Conservation (phyloP, 495 filamentous ascomycete species). For the Bathelium albidoporum region DNA sequence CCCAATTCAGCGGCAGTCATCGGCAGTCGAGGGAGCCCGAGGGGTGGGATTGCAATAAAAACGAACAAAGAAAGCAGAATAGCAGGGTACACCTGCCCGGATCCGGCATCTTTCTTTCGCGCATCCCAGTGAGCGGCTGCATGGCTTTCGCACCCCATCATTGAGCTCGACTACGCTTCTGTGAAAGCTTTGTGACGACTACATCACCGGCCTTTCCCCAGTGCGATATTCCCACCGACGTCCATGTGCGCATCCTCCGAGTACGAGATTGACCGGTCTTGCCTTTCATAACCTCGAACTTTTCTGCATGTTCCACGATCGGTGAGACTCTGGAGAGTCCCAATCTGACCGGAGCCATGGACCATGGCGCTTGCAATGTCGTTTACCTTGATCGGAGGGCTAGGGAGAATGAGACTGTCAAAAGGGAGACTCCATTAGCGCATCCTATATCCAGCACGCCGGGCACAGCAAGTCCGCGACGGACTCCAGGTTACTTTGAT, state of each 20-base stretch:
- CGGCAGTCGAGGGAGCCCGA: background rate
- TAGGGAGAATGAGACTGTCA: constrained; percentile 21
- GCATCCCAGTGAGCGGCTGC: background rate
- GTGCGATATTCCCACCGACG: background rate
- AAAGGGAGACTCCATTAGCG: constrained; percentile 13
- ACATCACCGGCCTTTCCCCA: background rate
- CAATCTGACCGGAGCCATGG: constrained; percentile 15
- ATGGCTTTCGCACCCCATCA: background rate
- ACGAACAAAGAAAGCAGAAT: background rate
- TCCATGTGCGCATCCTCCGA: background rate
- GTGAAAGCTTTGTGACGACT: background rate
- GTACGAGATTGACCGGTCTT: background rate
- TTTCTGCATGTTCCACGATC: background rate
- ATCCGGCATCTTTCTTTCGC: background rate
- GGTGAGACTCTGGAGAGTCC: background rate
- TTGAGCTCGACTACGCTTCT: background rate
- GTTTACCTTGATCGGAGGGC: constrained; percentile 28
- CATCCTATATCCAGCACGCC: background rate
- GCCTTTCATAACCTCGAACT: background rate
- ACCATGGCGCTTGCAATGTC: constrained; percentile 30
- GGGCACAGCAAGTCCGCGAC: constrained; percentile 10
- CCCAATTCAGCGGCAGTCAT: background rate
- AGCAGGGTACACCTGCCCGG: background rate
- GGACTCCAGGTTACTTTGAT: constrained; percentile 20
- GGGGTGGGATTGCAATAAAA: background rate